Conservation (phyloP, 225 moss, liverwort and hornwort genomes). For the Bryoerythrophyllum caledonicum region DNA sequence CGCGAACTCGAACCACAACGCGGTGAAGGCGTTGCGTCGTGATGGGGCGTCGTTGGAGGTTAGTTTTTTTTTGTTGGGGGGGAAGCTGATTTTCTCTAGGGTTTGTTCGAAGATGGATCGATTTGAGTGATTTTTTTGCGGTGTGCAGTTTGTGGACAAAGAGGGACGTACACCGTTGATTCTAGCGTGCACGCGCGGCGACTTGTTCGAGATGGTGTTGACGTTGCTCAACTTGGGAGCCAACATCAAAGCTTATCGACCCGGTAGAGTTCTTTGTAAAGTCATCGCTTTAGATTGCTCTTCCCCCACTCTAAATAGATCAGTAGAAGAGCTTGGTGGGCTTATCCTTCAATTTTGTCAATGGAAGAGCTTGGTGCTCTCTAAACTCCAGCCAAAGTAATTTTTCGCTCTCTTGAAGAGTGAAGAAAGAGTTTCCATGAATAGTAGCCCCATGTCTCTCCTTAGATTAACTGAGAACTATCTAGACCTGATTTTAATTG, state of each 20-base stretch:
- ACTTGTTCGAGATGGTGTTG: slow-evolving; percentile 96
- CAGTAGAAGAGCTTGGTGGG: too few relatives aligned
- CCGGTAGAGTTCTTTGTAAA: slow-evolving; percentile 73
- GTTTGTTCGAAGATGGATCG: slow-evolving; percentile 1
- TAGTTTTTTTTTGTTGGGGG: slow-evolving; percentile 32
- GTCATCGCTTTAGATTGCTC: too few relatives aligned
- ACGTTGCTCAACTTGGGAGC: slow-evolving; percentile 88
- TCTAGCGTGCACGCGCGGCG: slow-evolving; percentile 93
- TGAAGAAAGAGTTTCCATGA: too few relatives aligned
- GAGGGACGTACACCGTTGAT: slow-evolving; percentile 93
- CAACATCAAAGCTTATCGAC: slow-evolving; percentile 74
- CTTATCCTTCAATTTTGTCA: too few relatives aligned
- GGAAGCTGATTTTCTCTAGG: not conserved
- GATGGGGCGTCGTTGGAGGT: slow-evolving; percentile 98
- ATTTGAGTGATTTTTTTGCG: not conserved
- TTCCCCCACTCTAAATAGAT: too few relatives aligned
- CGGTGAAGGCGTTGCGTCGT: slow-evolving; percentile 81
- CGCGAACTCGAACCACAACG: slow-evolving; percentile 64
- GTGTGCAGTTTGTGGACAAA: slow-evolving; percentile 84
- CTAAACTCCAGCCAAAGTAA: too few relatives aligned
- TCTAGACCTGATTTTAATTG: too few relatives aligned
- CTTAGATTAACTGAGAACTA: too few relatives aligned
- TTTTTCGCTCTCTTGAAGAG: too few relatives aligned
- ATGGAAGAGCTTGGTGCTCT: too few relatives aligned
- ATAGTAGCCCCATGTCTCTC: too few relatives aligned